Evolutionary conservation across 495 filamentous ascomycete species (phyloP).

Genomic region (Daldinia decipiens): DNA sequence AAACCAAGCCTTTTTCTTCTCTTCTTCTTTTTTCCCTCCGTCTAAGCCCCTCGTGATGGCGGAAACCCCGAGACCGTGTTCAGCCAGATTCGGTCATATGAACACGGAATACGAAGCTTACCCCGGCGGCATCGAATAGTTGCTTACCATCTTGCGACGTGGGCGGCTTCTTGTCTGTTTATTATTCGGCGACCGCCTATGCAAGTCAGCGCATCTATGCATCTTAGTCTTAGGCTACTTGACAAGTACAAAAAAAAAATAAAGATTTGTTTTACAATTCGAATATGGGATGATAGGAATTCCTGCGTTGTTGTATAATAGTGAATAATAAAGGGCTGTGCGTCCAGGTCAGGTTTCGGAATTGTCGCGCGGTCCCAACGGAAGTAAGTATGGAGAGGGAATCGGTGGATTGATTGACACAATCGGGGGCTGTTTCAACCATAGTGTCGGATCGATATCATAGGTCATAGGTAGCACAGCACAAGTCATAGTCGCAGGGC

Average conservation of each 20-base stretch:
- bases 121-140: constrained; percentile 9
- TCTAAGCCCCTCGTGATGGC: constrained; percentile 1
- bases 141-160: constrained; percentile 25
- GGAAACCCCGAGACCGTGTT: constrained; percentile 23
- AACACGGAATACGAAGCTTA: constrained; percentile 33
- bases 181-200: constrained; percentile 1
- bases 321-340: background rate
- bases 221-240: background rate
- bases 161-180: constrained; percentile 7
- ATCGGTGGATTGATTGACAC: constrained; percentile 29
- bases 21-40: background rate
- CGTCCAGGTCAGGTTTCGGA: constrained; percentile 23
- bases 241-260: background rate
- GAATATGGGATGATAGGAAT: background rate
- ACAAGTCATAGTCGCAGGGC: background rate
- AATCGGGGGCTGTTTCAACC: constrained; percentile 36
- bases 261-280: background rate
- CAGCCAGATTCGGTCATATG: constrained; percentile 28
- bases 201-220: background rate
- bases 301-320: background rate
- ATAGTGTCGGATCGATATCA: constrained; percentile 13
- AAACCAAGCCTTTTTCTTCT: background rate
- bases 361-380: constrained; percentile 12
- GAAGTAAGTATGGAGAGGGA: constrained; percentile 26
- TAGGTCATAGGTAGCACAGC: constrained; percentile 15